phyloP scores from a whole-genome alignment of 257 asterid genomes.

The Ocimum tenuiflorum region DNA sequence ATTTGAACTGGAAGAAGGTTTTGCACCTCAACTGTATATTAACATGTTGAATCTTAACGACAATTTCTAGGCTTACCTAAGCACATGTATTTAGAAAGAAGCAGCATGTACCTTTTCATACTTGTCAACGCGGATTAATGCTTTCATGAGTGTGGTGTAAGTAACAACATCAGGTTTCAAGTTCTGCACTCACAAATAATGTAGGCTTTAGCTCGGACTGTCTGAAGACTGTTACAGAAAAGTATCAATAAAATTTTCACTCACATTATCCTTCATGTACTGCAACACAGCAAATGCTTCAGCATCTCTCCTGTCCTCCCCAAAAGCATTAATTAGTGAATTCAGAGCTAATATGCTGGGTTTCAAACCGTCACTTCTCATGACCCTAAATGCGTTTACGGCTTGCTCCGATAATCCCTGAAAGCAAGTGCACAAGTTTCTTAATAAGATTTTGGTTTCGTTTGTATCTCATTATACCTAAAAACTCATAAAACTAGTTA shows the following conservation, averaged over 20 bases:
- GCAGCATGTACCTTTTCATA: conserved; percentile 54
- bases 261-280: conserved; percentile 91
- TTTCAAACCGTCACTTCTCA: conserved; percentile 85
- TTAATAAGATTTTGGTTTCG: not conserved
- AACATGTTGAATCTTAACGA: not conserved
- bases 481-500: not conserved
- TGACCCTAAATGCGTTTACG: conserved; percentile 71
- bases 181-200: conserved; percentile 45
- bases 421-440: conserved; percentile 10
- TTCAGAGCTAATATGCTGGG: conserved; percentile 86
- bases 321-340: conserved; percentile 82
- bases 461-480: not conserved
- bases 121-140: conserved; percentile 82
- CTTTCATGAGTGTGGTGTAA: conserved; percentile 94
- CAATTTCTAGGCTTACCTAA: not conserved
- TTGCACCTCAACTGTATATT: not conserved
- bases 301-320: conserved; percentile 84
- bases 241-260: conserved; percentile 5
- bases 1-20: not conserved
- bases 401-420: conserved; percentile 97
- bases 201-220: conserved; percentile 4
- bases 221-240: not conserved
- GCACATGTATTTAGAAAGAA: not conserved
- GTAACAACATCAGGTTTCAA: conserved; percentile 87
- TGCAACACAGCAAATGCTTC: conserved; percentile 90